These are phyloP conservation scores for Periconia sp. DNA, from an alignment of 2,329 filamentous ascomycete species.

Conservation along the genomic window DNA sequence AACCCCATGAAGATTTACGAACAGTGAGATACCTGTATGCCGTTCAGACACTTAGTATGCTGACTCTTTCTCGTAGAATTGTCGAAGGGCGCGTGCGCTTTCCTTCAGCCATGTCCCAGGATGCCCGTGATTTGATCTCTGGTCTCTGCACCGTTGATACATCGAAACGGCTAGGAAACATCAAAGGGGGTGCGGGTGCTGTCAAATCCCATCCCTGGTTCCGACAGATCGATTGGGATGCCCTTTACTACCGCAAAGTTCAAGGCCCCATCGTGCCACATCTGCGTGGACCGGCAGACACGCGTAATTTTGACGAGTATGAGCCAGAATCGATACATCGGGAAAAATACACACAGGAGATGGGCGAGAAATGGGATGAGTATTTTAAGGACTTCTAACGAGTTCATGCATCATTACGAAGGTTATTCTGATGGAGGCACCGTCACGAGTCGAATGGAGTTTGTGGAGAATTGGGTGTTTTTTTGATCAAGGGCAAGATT, in stretches of 20 bases:
- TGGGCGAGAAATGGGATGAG: conserved; percentile 71
- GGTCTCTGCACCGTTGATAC: conserved; percentile 81
- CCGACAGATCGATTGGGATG: conserved; percentile 74
- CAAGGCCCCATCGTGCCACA: conserved; percentile 78
- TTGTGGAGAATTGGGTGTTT: too few species aligned
- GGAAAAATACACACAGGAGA: conserved; percentile 72
- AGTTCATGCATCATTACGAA: too few species aligned
- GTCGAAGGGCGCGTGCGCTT: conserved; percentile 79
- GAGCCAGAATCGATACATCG: conserved; percentile 73
- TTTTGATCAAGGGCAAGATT: too few species aligned
- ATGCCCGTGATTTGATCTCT: conserved; percentile 76
- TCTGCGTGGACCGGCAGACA: conserved; percentile 73
- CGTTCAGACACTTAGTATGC: neutral
- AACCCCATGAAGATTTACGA: conserved; percentile 89
- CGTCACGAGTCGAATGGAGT: too few species aligned
- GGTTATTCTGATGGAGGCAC: too few species aligned
- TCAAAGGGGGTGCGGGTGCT: conserved; percentile 72
- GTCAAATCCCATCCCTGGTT: conserved; percentile 83
- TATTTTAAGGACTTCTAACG: conserved; percentile 73
- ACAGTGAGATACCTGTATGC: conserved; percentile 48
- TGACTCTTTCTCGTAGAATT: conserved; percentile 60
- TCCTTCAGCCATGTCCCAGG: conserved; percentile 69
- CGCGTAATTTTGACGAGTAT: conserved; percentile 82
- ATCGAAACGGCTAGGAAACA: conserved; percentile 77
- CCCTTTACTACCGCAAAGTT: conserved; percentile 67